Base-by-base conservation (phyloP, 306 rosid species). In the Amphicarpaea edgeworthii region DNA sequence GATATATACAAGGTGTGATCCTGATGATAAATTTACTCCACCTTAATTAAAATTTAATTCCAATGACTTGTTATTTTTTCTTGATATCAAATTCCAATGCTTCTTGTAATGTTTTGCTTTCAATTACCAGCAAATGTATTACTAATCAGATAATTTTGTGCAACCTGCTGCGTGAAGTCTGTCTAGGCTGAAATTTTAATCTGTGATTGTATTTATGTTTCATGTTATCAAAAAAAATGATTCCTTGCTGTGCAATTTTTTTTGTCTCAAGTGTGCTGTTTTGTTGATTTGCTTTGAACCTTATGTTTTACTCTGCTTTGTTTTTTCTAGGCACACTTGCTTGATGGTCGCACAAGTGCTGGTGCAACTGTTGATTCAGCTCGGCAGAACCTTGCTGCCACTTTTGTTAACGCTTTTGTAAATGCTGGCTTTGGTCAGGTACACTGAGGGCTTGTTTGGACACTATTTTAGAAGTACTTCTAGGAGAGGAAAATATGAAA, bases 351-450 rank as follows among this genome's bases (percentile, higher is more conserved):
- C 59, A 96, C 97, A 79, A 95, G 97, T 84, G 92, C 97, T 45
- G 97, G 97, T 74, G 98, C 97, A 23, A 95, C 96, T 92, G 97
- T 95, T 76, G 98, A 95, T 82, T 95, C 98, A 14, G 98, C 98
- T 41, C 86, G 97, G 77, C 97, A 95, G 88, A 95, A 95, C 84
- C 92, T 95, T 64, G 97, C 98, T 40, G 97, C 98, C 66, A 95
- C 98, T 45, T 95, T 95, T 79, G 98, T 95, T 28, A 95, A 95
- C 64, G 97, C 98, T 9, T 95, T 95, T 87, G 98, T 95, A 68
- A 95, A 95, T 89, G 98, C 97, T 73, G 98, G 97, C 23, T 95
- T 95, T 85, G 98, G 97, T 84, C 96, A 90, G 97, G 98, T 92
- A 80, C 40, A 42, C n/a, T n/a, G n/a, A n/a, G n/a, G n/a, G n/a